Base-by-base conservation (phyloP, 192 early-diverging fungal genomes). In the Coemansia sp. region DNA sequence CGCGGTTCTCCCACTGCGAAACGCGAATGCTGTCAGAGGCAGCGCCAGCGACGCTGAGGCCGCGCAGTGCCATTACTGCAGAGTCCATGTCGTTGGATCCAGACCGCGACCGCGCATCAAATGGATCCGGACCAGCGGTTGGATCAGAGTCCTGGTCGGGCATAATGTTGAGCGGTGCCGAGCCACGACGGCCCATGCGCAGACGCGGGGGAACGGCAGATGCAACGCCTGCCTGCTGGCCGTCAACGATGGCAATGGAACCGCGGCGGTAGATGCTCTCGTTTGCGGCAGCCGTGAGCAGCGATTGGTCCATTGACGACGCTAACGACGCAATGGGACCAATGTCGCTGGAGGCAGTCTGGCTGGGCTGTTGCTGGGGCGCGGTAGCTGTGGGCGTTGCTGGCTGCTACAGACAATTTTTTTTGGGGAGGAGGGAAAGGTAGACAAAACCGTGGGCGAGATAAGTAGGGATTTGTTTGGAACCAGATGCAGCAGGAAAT, bases 1-100 rank as follows among this genome's bases (percentile, higher is more conserved):
- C 55, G 59, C 87, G 89, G 66, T 81, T 79, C 41, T 87, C 88
- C 90, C 90, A 91, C 61, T 89, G 79, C 19, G 79, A 61, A 14
- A 82, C 71, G 48, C 59, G 75, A 32, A 54, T 38, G 14, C 45
- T 67, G 13, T 74, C 69, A 58, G 51, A 39, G 20, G 32, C 53
- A n/a, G 14, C 1, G 38, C 37, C 64, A 5, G 40, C 61, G 40
- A 51, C 19, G 39, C 59, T 46, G 41, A 67, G 59, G 13, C 64
- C 63, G 43, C 63, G 76, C 53, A 48, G 61, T 1, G 76, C 56
- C 44, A 72, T 56, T 12, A 62, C 56, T 2, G 75, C 62, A 19
- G 59, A 58, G 44, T 58, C 62, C 49, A 67, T 19, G 56, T 69
- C 67, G 17, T 60, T 56, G 5, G 76, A 73, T 39, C 55, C 71